These are phyloP conservation scores for Brettanomyces sp. DNA, from an alignment of 805 yeast genomes.

Conservation along the genomic window DNA sequence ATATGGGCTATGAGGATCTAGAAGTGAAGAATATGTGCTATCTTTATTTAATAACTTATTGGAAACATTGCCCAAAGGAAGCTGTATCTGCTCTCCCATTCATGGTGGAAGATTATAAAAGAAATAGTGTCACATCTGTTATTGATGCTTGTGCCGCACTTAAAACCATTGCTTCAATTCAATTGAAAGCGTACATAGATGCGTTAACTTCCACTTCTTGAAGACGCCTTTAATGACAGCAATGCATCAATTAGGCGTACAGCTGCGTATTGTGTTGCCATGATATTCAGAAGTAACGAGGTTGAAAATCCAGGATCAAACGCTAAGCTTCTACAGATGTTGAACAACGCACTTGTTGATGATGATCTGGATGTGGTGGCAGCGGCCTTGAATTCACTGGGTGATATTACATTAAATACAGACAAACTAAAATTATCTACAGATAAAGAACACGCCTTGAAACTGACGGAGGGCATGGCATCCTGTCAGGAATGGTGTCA, in stretches of 20 bases:
- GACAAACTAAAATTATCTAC: conserved; percentile 42
- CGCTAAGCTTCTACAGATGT: conserved; percentile 33
- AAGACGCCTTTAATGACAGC: conserved; percentile 28
- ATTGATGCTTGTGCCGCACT: conserved; percentile 55
- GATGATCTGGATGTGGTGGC: conserved; percentile 53
- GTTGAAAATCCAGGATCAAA: conserved; percentile 29
- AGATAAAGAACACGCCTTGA: conserved; percentile 37
- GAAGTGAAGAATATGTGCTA: conserved; percentile 68
- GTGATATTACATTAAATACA: conserved; percentile 52
- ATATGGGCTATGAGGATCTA: conserved; percentile 33
- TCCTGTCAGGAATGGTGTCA: conserved; percentile 68
- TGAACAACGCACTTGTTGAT: conserved; percentile 50
- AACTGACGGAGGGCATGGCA: conserved; percentile 29
- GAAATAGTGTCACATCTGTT: conserved; percentile 12
- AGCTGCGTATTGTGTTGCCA: conserved; percentile 62
- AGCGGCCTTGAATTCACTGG: conserved; percentile 60
- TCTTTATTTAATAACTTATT: conserved; percentile 55
- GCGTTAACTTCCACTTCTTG: conserved; percentile 33
- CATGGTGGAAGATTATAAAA: conserved; percentile 38
- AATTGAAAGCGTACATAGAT: conserved; percentile 40
- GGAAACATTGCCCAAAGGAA: conserved; percentile 45
- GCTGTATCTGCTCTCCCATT: conserved; percentile 48
- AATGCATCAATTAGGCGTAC: conserved; percentile 51
- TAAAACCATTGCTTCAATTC: conserved; percentile 53
- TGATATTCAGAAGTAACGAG: conserved; percentile 46